These are phyloP conservation scores for Geranomyces michiganensis DNA, from an alignment of 192 early-diverging fungal species.

Conservation along the genomic window DNA sequence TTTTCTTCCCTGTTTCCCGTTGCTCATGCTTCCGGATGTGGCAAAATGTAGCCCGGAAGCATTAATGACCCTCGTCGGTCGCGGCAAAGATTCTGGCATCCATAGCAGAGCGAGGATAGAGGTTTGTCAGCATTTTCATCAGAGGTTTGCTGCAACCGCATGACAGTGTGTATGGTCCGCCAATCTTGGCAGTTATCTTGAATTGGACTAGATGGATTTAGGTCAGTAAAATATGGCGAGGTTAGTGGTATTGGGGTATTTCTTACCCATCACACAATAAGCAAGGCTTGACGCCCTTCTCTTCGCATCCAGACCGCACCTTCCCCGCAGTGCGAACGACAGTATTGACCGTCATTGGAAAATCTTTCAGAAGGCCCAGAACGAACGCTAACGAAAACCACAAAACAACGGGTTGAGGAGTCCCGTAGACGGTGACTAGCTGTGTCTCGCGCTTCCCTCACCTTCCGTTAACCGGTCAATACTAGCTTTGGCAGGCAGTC, in stretches of 20 bases:
- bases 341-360: slow-evolving; percentile 83
- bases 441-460: too few species aligned
- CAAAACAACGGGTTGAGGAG: slow-evolving; percentile 5
- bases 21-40: too few species aligned
- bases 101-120: slow-evolving; percentile 34
- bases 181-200: slow-evolving; percentile 1
- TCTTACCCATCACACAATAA: slow-evolving; percentile 71
- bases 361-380: slow-evolving; percentile 74
- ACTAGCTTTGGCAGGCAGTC: slow-evolving; percentile 49
- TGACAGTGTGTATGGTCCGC: slow-evolving; percentile 19
- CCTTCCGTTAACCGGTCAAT: slow-evolving; percentile 71
- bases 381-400: slow-evolving; percentile 65
- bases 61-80: slow-evolving; percentile 5
- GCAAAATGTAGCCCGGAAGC: neutral
- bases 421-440: neutral
- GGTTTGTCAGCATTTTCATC: neutral
- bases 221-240: neutral
- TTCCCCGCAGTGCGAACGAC: slow-evolving; percentile 81
- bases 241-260: too few species aligned
- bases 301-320: slow-evolving; percentile 59
- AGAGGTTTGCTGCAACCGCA: neutral
- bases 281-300: slow-evolving; percentile 53
- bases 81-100: slow-evolving; percentile 39
- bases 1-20: too few species aligned
- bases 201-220: slow-evolving; percentile 11